These are phyloP conservation scores for Verbena officinalis DNA, from an alignment of 257 asterid species.

Conservation along the genomic window DNA sequence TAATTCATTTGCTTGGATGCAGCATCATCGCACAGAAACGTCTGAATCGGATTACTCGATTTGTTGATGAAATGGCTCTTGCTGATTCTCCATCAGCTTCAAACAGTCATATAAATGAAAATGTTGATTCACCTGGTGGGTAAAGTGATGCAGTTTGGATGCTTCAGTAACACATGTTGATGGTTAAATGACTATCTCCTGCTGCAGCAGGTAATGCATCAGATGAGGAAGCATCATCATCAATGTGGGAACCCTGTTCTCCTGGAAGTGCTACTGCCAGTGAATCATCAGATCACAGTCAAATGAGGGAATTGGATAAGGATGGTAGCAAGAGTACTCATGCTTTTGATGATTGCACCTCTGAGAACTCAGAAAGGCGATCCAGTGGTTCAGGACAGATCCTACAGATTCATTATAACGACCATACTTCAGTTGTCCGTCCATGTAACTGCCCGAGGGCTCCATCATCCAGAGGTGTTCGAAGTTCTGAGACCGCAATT, in stretches of 20 bases:
- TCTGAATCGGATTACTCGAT: slow-evolving; percentile 74
- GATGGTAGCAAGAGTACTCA: slow-evolving; percentile 40
- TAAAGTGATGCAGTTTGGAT: slow-evolving; percentile 59
- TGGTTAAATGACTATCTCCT: slow-evolving; percentile 59
- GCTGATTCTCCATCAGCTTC: slow-evolving; percentile 45
- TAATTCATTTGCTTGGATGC: slow-evolving; percentile 45
- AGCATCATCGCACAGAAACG: slow-evolving; percentile 95
- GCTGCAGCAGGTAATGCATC: slow-evolving; percentile 79
- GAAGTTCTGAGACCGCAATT: slow-evolving; percentile 65
- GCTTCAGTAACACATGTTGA: slow-evolving; percentile 69
- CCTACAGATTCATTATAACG: not conserved
- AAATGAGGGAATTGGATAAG: slow-evolving; percentile 50
- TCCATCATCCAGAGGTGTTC: slow-evolving; percentile 46
- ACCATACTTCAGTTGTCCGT: slow-evolving; percentile 44
- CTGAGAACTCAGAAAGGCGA: slow-evolving; percentile 49
- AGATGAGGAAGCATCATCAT: slow-evolving; percentile 58
- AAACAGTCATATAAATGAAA: slow-evolving; percentile 41
- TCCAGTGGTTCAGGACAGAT: slow-evolving; percentile 25
- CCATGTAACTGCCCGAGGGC: slow-evolving; percentile 36
- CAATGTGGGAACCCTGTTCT: slow-evolving; percentile 52
- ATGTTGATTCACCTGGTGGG: slow-evolving; percentile 41
- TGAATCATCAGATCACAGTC: slow-evolving; percentile 58
- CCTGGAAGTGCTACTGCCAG: slow-evolving; percentile 40
- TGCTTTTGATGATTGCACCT: slow-evolving; percentile 48
- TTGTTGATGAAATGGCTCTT: slow-evolving; percentile 61